phyloP scores from a whole-genome alignment of 345 rosid species.

The Cardamine occulta region DNA sequence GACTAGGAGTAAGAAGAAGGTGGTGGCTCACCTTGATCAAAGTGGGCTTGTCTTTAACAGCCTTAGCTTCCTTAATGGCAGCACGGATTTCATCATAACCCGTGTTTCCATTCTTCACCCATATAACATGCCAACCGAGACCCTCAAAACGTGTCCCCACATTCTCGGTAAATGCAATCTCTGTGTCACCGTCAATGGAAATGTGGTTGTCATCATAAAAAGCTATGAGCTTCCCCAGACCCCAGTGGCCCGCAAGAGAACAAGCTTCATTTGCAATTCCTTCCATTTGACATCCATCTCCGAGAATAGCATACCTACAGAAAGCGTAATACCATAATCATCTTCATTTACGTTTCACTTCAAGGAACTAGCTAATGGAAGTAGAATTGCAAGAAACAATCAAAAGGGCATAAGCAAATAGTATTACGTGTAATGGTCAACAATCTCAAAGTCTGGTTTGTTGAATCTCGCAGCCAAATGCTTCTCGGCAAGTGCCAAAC shows the following conservation, averaged over 20 bases:
- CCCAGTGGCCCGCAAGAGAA: constrained; percentile 97
- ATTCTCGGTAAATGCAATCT: constrained; percentile 91
- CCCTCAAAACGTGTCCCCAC: constrained; percentile 84
- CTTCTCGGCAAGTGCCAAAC: constrained; percentile 91
- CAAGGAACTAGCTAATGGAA: too few relatives aligned
- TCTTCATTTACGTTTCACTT: too few relatives aligned
- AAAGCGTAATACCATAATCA: too few relatives aligned
- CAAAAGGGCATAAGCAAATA: background rate
- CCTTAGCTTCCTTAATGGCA: constrained; percentile 97
- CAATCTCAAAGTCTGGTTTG: constrained; percentile 73
- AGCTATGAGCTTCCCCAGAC: constrained; percentile 95
- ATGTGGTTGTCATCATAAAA: constrained; percentile 99
- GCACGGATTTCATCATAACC: constrained; percentile 97
- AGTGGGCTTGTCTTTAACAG: constrained; percentile 90
- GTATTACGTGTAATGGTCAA: constrained; percentile 87
- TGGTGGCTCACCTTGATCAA: constrained; percentile 71
- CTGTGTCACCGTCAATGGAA: constrained; percentile 95
- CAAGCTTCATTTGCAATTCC: constrained; percentile 90
- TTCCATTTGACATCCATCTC: constrained; percentile 99
- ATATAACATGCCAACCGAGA: constrained; percentile 98
- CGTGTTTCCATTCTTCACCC: constrained; percentile 98
- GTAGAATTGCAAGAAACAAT: background rate
- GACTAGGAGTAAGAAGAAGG: background rate
- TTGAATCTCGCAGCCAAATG: constrained; percentile 89
- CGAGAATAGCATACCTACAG: constrained; percentile 70